Evolutionary conservation across 305 asterid genomes (phyloP), one percentile per base, ranked within the genome.

Genomic region (Plantago coronopus): DNA sequence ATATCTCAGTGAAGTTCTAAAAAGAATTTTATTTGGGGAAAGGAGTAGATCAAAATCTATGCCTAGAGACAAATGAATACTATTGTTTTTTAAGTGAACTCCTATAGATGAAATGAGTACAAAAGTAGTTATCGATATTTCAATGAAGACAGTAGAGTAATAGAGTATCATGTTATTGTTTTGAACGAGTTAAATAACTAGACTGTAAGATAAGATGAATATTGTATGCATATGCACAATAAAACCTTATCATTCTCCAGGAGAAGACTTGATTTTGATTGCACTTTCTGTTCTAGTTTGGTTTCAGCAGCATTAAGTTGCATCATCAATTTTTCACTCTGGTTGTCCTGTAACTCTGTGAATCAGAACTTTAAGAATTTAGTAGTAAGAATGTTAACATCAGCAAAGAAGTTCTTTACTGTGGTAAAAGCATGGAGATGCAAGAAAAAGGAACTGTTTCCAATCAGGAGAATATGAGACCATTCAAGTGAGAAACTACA

Each of bases 241-340:
- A 65, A 47, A 59, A 86, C 95, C 95, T 83, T 67, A 51, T 59
- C 25, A 61, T 79, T 77, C 72, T 79, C 79, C 73, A 65, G 38
- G 51, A 71, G 70, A 72, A 81, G 70, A 72, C 73, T 69, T 48
- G 79, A 70, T 69, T 73, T 81, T 50, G 56, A 77, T 62, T 79
- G 82, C 72, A 69, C 72, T 67, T 79, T 72, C 69, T 72, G 68
- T 72, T 76, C 78, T 62, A 79, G 65, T 66, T 81, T 83, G 61
- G 71, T 57, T 55, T 65, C 72, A 63, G 82, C 88, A 59, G 82
- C 80, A 65, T 73, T 74, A 68, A 73, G 40, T 46, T 80, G 66
- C 64, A 54, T 50, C 69, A 54, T 76, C 54, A 68, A 27, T 59
- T 60, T 59, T 70, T 57, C 71, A 48, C 46, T 71, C 67, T 57